Conservation (phyloP, 2,329 filamentous ascomycete species). For the Aureobasidium zeae region DNA sequence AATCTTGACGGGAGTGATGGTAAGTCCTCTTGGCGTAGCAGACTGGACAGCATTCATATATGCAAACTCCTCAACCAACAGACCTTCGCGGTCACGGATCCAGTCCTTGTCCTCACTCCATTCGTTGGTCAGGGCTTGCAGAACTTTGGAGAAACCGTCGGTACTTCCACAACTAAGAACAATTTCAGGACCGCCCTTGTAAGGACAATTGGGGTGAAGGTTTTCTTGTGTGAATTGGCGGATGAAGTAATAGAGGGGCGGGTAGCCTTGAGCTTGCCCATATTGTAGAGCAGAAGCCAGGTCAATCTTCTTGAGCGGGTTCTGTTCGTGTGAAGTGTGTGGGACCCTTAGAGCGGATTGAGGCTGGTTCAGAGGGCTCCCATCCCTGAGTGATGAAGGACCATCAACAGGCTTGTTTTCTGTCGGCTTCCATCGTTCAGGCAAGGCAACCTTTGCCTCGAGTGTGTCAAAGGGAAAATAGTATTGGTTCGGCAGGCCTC, state of each 20-base stretch:
- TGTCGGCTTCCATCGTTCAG: constrained; percentile 64
- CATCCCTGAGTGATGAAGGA: constrained; percentile 28
- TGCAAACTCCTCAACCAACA: constrained; percentile 71
- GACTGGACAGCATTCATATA: constrained; percentile 70
- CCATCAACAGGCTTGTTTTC: constrained; percentile 51
- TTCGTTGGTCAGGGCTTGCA: constrained; percentile 66
- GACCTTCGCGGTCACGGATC: constrained; percentile 59
- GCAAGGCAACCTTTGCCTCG: constrained; percentile 67
- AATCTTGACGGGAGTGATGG: constrained; percentile 63
- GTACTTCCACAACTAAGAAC: constrained; percentile 74
- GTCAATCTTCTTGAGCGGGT: constrained; percentile 65
- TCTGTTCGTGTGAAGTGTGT: constrained; percentile 50
- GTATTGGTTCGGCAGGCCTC: constrained; percentile 63
- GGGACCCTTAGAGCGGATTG: constrained; percentile 54
- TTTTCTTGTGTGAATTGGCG: constrained; percentile 67
- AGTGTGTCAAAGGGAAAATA: constrained; percentile 90
- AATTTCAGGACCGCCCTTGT: constrained; percentile 65
- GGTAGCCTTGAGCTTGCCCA: constrained; percentile 72
- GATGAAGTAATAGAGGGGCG: constrained; percentile 66
- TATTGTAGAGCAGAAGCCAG: constrained; percentile 78
- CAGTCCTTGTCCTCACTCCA: constrained; percentile 64
- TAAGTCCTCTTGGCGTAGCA: constrained; percentile 57
- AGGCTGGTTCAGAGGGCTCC: constrained; percentile 26
- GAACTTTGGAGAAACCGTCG: constrained; percentile 70
- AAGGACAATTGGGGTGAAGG: constrained; percentile 74